Evolutionary conservation across 306 rosid genomes (phyloP).

Genomic region (Ziziphus jujuba): DNA sequence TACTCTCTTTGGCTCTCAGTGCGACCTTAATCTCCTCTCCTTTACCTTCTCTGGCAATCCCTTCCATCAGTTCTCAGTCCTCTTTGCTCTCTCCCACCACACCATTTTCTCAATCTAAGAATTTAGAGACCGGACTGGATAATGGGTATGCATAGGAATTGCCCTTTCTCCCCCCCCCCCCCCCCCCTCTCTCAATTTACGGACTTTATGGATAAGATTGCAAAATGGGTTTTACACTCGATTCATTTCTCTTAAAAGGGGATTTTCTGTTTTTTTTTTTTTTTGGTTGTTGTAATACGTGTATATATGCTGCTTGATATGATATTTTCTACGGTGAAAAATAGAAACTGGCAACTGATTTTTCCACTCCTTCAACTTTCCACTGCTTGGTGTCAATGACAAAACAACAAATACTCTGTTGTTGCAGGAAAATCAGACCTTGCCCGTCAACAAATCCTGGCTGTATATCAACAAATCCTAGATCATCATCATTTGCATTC

Average conservation of each 20-base stretch:
- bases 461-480: constrained; percentile 81
- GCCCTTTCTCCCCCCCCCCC: not conserved
- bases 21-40: constrained; percentile 66
- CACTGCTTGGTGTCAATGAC: not conserved
- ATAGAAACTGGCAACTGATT: not conserved
- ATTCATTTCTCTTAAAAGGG: not conserved
- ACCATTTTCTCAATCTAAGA: constrained; percentile 84
- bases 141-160: constrained; percentile 53
- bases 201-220: not conserved
- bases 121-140: constrained; percentile 63
- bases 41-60: constrained; percentile 65
- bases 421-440: constrained; percentile 78
- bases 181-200: not conserved
- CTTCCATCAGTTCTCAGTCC: constrained; percentile 59
- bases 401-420: not conserved
- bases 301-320: not conserved
- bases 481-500: constrained; percentile 72
- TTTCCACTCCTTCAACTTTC: not conserved
- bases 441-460: constrained; percentile 90
- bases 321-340: not conserved
- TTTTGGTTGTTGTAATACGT: no score
- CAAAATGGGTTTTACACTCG: not conserved
- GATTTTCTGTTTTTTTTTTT: not conserved
- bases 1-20: constrained; percentile 65
- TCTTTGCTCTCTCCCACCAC: constrained; percentile 68